Evolutionary conservation across 2,329 filamentous ascomycete genomes (phyloP).

Genomic region (Zymoseptoria tritici): DNA sequence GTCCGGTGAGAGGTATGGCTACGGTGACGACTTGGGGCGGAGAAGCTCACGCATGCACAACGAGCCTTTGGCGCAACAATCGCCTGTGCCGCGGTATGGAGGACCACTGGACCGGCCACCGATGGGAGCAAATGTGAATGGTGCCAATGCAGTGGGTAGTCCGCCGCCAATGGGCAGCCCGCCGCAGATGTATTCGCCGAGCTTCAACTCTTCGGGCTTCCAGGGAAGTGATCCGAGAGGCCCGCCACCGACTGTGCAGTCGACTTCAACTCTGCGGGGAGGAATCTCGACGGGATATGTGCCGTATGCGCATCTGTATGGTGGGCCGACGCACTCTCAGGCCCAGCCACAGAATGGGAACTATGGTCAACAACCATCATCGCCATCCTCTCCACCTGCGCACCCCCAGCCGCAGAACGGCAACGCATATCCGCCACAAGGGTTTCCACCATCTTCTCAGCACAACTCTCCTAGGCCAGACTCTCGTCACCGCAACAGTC

Average conservation of each 20-base stretch:
- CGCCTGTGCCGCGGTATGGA: background rate
- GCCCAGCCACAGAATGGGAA: background rate
- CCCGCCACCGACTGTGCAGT: conserved; percentile 6
- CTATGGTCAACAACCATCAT: conserved; percentile 16
- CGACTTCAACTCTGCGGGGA: conserved; percentile 16
- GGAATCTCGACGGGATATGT: conserved; percentile 26
- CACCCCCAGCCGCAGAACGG: background rate
- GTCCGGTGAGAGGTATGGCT: conserved; percentile 16
- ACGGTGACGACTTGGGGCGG: conserved; percentile 16
- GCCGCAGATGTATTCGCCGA: conserved; percentile 1
- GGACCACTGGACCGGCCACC: background rate
- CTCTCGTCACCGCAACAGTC: background rate
- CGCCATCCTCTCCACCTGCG: conserved; percentile 15
- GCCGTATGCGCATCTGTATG: conserved; percentile 31
- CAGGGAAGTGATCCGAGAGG: conserved; percentile 4
- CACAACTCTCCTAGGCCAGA: conserved; percentile 20
- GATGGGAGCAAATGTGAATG: background rate
- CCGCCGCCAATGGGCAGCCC: background rate
- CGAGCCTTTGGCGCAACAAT: background rate
- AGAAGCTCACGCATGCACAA: conserved; percentile 2
- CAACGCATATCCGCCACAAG: conserved; percentile 11
- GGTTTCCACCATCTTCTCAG: conserved; percentile 17
- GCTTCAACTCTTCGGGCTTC: conserved; percentile 3
- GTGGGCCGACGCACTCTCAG: conserved; percentile 11
- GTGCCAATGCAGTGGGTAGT: background rate